Conservation (phyloP, 176 grass and related monocot species). For the Ensete ventricosum region DNA sequence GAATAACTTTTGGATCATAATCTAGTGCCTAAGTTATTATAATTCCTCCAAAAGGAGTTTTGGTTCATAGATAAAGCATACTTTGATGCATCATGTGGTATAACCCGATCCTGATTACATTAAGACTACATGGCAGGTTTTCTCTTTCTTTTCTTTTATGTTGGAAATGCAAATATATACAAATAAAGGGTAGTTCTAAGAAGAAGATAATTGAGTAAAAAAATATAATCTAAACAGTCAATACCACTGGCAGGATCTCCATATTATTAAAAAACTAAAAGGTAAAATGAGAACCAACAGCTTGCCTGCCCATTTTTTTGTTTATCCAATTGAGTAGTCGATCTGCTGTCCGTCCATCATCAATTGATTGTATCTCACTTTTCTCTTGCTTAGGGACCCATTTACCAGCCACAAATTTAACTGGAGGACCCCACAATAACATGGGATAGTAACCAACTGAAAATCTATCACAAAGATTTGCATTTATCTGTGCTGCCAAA, state of each 20-base stretch:
- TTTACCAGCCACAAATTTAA: constrained; percentile 46
- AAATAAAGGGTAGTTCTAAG: not conserved
- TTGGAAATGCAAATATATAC: not conserved
- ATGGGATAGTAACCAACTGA: constrained; percentile 83
- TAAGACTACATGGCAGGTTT: too few species aligned
- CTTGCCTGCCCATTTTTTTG: constrained; percentile 70
- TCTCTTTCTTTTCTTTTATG: too few species aligned
- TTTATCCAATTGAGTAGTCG: constrained; percentile 91
- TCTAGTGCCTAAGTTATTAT: too few species aligned
- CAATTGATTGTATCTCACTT: constrained; percentile 64
- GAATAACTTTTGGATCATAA: too few species aligned
- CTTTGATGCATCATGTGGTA: too few species aligned
- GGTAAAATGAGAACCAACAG: not conserved
- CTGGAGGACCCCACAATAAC: constrained; percentile 71
- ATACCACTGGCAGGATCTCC: too few species aligned
- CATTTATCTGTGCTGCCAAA: constrained; percentile 89
- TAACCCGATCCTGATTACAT: too few species aligned
- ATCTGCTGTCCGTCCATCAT: constrained; percentile 83
- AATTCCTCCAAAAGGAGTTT: too few species aligned
- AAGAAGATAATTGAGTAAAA: not conserved
- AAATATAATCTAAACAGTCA: not conserved
- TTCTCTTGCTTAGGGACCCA: constrained; percentile 87
- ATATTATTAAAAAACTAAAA: not conserved
- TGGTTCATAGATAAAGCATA: too few species aligned
- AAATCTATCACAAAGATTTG: constrained; percentile 78